These are phyloP conservation scores for Petunia axillaris DNA, from an alignment of 257 asterid genomes.

Conservation along the genomic window DNA sequence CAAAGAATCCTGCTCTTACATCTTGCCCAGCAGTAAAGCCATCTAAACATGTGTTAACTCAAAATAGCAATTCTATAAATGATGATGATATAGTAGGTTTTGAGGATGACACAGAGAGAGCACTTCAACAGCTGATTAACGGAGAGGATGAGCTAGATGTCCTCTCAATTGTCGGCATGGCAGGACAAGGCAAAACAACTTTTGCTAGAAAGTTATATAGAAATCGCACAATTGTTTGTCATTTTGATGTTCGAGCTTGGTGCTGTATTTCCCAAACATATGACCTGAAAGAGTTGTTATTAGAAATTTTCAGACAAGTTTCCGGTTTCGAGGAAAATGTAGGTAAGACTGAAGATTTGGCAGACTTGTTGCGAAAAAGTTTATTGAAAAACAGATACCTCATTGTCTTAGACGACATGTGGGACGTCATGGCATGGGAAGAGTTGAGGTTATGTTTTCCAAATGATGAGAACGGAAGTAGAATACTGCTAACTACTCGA, in stretches of 20 bases:
- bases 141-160: background rate
- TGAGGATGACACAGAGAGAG: background rate
- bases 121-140: background rate
- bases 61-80: too few relatives aligned
- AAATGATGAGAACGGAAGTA: background rate
- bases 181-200: constrained; percentile 15
- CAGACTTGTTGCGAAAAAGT: background rate
- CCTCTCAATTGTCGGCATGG: background rate
- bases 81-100: background rate
- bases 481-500: constrained; percentile 10
- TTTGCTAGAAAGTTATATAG: constrained; percentile 1
- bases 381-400: too few relatives aligned
- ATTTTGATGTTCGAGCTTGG: constrained; percentile 18
- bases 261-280: background rate
- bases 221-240: background rate
- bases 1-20: too few relatives aligned
- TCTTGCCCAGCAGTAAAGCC: too few relatives aligned
- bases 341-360: background rate
- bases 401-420: too few relatives aligned
- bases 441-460: background rate
- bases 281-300: background rate
- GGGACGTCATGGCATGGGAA: constrained; percentile 8
- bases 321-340: background rate
- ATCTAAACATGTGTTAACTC: too few relatives aligned
- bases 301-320: background rate